A percentile compares a stretch with the other conserved stretches of the same genome.
Conservation (phyloP, 2,329 filamentous ascomycete genomes). For the Zalaria sp. region DNA sequence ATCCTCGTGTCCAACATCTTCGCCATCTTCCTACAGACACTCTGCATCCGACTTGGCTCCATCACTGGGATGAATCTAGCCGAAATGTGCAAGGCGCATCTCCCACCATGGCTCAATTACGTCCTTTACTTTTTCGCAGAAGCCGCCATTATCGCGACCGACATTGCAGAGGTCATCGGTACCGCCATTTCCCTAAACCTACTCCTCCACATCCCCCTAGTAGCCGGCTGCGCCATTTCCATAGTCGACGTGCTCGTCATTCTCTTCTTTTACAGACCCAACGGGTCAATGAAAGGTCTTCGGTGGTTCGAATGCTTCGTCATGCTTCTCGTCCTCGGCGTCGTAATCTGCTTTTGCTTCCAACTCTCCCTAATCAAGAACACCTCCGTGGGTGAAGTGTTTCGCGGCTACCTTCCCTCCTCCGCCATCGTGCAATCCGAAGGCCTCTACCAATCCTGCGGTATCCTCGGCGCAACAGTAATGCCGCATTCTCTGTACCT, state of each 20-base stretch:
- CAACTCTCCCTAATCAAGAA: conserved; percentile 49
- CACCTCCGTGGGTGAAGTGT: conserved; percentile 43
- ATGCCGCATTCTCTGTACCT: conserved; percentile 59
- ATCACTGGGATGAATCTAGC: conserved; percentile 36
- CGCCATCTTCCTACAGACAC: conserved; percentile 54
- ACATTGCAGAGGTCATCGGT: conserved; percentile 52
- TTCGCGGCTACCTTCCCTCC: conserved; percentile 52
- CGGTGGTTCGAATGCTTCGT: conserved; percentile 54
- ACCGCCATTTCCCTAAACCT: conserved; percentile 57
- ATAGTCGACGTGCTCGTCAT: conserved; percentile 56
- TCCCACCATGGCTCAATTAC: conserved; percentile 40
- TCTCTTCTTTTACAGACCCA: conserved; percentile 50
- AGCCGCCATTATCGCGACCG: conserved; percentile 43
- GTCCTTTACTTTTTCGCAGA: conserved; percentile 41
- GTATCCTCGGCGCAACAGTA: conserved; percentile 63
- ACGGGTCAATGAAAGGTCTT: conserved; percentile 41
- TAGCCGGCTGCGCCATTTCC: conserved; percentile 54
- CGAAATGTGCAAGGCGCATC: conserved; percentile 33
- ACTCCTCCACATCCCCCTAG: conserved; percentile 48
- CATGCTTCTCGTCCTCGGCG: conserved; percentile 48
- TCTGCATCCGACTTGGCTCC: conserved; percentile 45
- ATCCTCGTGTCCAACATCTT: conserved; percentile 56
- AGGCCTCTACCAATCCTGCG: conserved; percentile 56
- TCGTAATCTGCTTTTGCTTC: conserved; percentile 57
- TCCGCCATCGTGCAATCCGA: conserved; percentile 41